phyloP scores from a whole-genome alignment of 192 early-diverging fungal species.

The Chytriomyces confervae region DNA sequence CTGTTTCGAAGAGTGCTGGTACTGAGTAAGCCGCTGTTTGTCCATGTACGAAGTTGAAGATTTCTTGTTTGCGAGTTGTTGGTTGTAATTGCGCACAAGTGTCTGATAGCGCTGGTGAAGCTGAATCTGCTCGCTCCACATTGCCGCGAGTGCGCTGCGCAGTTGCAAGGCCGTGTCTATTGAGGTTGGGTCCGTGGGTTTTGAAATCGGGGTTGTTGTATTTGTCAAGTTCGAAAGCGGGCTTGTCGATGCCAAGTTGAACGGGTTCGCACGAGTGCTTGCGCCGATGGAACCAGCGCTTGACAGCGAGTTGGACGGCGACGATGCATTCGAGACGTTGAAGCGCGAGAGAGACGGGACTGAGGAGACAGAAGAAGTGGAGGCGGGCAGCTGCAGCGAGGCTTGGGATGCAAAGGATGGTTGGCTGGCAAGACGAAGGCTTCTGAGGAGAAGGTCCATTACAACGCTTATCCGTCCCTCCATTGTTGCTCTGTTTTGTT shows the following conservation, averaged over 20 bases:
- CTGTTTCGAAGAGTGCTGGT: not conserved
- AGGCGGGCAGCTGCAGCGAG: not conserved
- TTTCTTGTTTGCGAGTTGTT: not conserved
- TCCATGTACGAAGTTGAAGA: not conserved
- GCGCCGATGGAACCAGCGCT: not conserved
- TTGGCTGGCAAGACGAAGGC: not conserved
- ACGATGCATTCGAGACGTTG: not conserved
- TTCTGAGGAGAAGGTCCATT: conserved; percentile 5
- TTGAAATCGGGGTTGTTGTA: not conserved
- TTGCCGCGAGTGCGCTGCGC: not conserved
- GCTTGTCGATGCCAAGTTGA: not conserved
- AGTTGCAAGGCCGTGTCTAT: not conserved
- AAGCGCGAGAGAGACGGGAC: not conserved
- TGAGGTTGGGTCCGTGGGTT: not conserved
- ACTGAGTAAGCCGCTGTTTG: conserved; percentile 1
- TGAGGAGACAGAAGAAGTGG: not conserved
- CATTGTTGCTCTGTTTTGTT: conserved; percentile 4
- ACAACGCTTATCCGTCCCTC: conserved; percentile 14
- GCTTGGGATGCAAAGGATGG: not conserved
- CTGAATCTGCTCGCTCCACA: not conserved
- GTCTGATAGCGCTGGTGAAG: not conserved
- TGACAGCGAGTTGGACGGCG: not conserved
- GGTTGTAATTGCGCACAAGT: not conserved
- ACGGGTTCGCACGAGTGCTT: not conserved
- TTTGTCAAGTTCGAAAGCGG: not conserved